Evolutionary conservation across 306 rosid genomes (phyloP), one percentile per base, ranked within the genome.

Genomic region (Ormosia emarginata): DNA sequence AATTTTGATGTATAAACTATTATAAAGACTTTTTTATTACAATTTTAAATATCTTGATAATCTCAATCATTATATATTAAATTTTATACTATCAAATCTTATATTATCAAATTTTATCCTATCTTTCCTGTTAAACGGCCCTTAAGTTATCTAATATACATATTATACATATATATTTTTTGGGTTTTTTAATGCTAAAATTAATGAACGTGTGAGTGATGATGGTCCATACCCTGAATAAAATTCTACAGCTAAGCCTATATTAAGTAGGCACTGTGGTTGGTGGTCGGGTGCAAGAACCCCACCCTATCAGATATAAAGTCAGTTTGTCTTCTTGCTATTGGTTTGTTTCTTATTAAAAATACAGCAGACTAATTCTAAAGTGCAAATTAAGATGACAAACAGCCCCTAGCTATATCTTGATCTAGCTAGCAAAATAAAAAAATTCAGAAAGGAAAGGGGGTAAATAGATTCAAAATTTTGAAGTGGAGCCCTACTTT

Each of bases 231-330:
- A 56, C 64, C 62, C 70, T 13, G 53, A 71, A 57, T 71, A 79
- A 56, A 82, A 71, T 58, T 72, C 81, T 59, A 74, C 79, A 85
- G 85, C 90, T 83, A 81, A 85, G 92, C 78, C 91, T 88, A 85
- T 88, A 85, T 52, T 67, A 76, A 77, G 49, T 87, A 79, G 91
- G 91, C 83, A 88, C 85, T 82, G 89, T 88, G 86, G 89, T 85
- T 88, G 87, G 87, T 85, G 67, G 53, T 83, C 87, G 80, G 80
- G 82, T 82, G 83, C 90, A 79, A 75, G 88, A 78, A 55, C 88
- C 85, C 88, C 81, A 63, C 81, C 67, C 79, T 77, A 70, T 79
- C 72, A 36, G 33, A 71, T 77, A 14, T 73, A 78, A 84, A 73
- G 79, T 78, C 43, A 73, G 5, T 84, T 84, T 87, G 73, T 87